Evolutionary conservation across 495 filamentous ascomycete genomes (phyloP).

Genomic region (Thermothielavioides terrestris): DNA sequence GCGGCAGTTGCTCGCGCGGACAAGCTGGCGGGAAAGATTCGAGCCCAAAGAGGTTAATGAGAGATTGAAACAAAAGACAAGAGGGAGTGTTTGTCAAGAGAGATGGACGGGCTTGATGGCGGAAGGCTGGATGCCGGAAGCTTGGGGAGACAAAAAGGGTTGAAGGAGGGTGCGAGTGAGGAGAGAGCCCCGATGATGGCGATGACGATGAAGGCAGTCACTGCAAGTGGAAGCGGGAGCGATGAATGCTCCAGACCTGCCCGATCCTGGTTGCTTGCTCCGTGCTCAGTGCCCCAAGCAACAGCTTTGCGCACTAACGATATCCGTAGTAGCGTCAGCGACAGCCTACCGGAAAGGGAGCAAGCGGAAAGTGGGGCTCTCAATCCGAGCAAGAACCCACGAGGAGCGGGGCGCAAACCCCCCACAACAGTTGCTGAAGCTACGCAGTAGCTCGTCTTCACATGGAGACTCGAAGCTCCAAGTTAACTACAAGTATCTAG

Average conservation of each 20-base stretch:
- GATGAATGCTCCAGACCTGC: conserved; percentile 17
- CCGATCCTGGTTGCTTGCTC: not conserved
- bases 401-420: not conserved
- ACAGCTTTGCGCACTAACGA: no score
- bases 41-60: conserved; percentile 29
- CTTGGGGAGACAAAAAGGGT: conserved; percentile 1
- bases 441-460: no score
- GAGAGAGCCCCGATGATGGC: conserved; percentile 16
- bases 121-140: conserved; percentile 14
- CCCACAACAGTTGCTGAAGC: not conserved
- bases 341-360: not conserved
- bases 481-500: no score
- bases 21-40: conserved; percentile 16
- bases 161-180: conserved; percentile 25
- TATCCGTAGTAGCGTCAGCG: no score
- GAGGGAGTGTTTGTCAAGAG: conserved; percentile 28
- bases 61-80: conserved; percentile 24
- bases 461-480: no score
- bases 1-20: conserved; percentile 23
- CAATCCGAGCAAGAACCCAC: not conserved
- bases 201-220: conserved; percentile 22
- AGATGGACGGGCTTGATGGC: conserved; percentile 16
- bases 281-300: conserved; percentile 5
- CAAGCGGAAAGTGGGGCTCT: not conserved
- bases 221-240: conserved; percentile 7